phyloP scores from a whole-genome alignment of 2,329 filamentous ascomycete genomes.

The Thielaviopsis musarum region DNA sequence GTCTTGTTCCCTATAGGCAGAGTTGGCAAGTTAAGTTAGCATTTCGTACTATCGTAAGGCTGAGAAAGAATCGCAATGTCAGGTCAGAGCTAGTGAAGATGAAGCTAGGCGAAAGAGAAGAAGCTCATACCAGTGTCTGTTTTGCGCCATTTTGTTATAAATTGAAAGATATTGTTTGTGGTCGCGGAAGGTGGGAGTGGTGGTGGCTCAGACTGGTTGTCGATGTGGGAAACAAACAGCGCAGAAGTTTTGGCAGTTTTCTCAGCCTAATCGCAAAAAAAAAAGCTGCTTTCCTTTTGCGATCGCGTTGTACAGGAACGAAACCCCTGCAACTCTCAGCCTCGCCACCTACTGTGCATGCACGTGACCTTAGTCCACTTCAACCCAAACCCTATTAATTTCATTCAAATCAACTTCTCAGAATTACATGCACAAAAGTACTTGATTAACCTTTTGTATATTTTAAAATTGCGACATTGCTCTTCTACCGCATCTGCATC shows the following conservation, averaged over 20 bases:
- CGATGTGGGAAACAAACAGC: neutral
- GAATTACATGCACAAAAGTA: too few species aligned
- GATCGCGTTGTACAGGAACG: neutral
- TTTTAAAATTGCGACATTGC: too few species aligned
- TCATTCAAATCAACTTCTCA: too few species aligned
- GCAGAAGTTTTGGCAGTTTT: neutral
- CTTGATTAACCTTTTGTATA: too few species aligned
- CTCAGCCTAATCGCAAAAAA: neutral
- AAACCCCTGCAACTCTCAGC: neutral
- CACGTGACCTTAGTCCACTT: neutral
- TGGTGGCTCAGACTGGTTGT: neutral
- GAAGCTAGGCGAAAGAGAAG: neutral
- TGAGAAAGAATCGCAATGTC: neutral
- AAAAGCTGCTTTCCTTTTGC: neutral
- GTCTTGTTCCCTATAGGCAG: slow-evolving; percentile 66
- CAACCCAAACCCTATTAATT: neutral
- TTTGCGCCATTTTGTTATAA: slow-evolving; percentile 44
- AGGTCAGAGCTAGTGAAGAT: neutral
- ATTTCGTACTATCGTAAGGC: neutral
- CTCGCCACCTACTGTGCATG: neutral
- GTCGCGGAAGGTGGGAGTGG: neutral
- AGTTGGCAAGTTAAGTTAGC: slow-evolving; percentile 15
- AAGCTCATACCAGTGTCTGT: slow-evolving; percentile 53
- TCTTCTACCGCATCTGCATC: too few species aligned
- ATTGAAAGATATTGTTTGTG: neutral